Percentiles rank a stretch among this genome's conserved stretches.
These are phyloP conservation scores for Macaranga tanarius DNA, from an alignment of 441 rosid genomes.

Conservation along the genomic window DNA sequence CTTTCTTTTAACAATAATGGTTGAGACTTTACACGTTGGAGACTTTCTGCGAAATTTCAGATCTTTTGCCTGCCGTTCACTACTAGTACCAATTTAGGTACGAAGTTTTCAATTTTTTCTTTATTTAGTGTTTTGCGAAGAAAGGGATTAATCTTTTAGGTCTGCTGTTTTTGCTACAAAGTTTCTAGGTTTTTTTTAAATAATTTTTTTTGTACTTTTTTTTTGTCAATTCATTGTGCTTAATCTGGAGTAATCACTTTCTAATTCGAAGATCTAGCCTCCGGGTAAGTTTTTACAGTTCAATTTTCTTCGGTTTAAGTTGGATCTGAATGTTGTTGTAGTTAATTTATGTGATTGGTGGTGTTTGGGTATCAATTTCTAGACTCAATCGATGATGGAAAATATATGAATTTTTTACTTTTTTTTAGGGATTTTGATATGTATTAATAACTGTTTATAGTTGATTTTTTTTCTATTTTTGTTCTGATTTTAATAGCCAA, in stretches of 20 bases:
- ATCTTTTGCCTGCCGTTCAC: no score
- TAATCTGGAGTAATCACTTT: neutral
- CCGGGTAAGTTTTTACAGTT: neutral
- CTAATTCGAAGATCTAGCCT: constrained; percentile 9
- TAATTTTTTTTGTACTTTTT: no score
- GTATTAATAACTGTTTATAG: neutral
- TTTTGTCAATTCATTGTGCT: neutral
- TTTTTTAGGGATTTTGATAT: neutral
- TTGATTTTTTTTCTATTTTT: neutral
- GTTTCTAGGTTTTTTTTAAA: neutral
- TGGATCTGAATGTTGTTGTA: neutral
- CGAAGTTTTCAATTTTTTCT: no score
- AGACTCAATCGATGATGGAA: no score
- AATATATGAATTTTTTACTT: no score
- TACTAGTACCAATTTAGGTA: no score
- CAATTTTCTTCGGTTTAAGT: neutral
- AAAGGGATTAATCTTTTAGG: neutral
- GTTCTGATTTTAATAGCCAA: no score
- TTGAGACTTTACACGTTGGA: no score
- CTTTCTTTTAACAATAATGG: no score
- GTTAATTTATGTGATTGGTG: neutral
- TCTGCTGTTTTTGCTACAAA: neutral
- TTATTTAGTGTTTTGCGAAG: no score
- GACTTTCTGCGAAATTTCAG: no score
- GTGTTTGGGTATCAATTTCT: neutral